Conservation (phyloP, 2,329 filamentous ascomycete genomes). For the Neospermospora avenae region DNA sequence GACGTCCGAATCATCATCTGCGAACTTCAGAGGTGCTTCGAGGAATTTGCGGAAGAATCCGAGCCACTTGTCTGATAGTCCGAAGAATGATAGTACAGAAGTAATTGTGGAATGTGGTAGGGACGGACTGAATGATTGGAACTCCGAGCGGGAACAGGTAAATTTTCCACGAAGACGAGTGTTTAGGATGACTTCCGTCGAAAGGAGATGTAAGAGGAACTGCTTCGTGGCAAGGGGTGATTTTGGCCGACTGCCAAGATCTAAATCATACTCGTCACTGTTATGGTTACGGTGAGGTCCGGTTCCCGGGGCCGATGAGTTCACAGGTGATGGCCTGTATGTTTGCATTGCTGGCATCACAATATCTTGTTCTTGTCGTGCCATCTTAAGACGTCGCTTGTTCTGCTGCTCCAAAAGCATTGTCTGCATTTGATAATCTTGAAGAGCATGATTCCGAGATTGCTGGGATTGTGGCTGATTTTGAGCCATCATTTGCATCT, state of each 20-base stretch:
- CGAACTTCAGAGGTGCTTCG: slow-evolving; percentile 55
- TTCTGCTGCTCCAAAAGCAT: slow-evolving; percentile 54
- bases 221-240: slow-evolving; percentile 50
- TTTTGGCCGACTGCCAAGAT: slow-evolving; percentile 11
- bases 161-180: slow-evolving; percentile 46
- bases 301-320: not conserved
- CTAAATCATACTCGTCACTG: slow-evolving; percentile 18
- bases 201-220: slow-evolving; percentile 52
- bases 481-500: slow-evolving; percentile 7
- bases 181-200: slow-evolving; percentile 53
- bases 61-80: slow-evolving; percentile 54
- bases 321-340: not conserved
- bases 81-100: slow-evolving; percentile 55
- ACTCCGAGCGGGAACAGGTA: slow-evolving; percentile 54
- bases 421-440: slow-evolving; percentile 68
- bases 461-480: slow-evolving; percentile 35
- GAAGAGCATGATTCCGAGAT: slow-evolving; percentile 38
- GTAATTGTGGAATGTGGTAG: slow-evolving; percentile 58
- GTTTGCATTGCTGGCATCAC: not conserved
- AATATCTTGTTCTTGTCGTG: not conserved
- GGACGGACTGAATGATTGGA: slow-evolving; percentile 55
- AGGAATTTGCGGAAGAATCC: slow-evolving; percentile 58
- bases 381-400: slow-evolving; percentile 65
- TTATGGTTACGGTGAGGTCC: not conserved
- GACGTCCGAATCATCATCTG: slow-evolving; percentile 43